Conservation (phyloP, 2,329 filamentous ascomycete genomes). For the Ceratocystis colombiana region DNA sequence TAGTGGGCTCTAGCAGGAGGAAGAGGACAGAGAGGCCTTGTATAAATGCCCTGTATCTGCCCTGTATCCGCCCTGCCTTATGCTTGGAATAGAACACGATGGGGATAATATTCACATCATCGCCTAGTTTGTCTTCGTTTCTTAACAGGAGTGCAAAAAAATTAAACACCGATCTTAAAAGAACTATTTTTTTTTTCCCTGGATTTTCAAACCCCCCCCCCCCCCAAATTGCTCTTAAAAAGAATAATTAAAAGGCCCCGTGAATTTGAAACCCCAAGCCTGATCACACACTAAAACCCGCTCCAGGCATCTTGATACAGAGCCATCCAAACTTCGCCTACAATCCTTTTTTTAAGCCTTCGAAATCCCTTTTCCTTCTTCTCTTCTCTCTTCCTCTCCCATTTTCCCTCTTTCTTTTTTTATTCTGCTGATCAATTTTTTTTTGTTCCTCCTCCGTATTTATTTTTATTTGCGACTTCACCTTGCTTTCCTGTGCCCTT, state of each 20-base stretch:
- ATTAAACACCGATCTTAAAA: too few relatives aligned
- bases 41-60: too few relatives aligned
- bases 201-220: too few relatives aligned
- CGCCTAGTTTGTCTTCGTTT: too few relatives aligned
- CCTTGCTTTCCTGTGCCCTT: neutral
- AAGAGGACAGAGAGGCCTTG: neutral
- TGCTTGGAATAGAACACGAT: too few relatives aligned
- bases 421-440: constrained; percentile 11
- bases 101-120: too few relatives aligned
- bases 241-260: constrained; percentile 7
- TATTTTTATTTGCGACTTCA: neutral
- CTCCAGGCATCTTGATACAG: constrained; percentile 19
- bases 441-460: neutral
- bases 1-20: neutral
- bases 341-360: constrained; percentile 14
- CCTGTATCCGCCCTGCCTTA: too few relatives aligned
- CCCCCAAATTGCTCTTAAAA: neutral
- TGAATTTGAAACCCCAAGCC: constrained; percentile 19
- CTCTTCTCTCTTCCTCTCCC: neutral
- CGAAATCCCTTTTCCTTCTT: constrained; percentile 18
- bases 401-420: neutral
- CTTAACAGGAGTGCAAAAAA: too few relatives aligned
- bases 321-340: constrained; percentile 16
- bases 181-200: too few relatives aligned
- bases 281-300: constrained; percentile 18